Conservation (phyloP, 2,329 filamentous ascomycete species). For the Pseudogymnoascus destructans region DNA sequence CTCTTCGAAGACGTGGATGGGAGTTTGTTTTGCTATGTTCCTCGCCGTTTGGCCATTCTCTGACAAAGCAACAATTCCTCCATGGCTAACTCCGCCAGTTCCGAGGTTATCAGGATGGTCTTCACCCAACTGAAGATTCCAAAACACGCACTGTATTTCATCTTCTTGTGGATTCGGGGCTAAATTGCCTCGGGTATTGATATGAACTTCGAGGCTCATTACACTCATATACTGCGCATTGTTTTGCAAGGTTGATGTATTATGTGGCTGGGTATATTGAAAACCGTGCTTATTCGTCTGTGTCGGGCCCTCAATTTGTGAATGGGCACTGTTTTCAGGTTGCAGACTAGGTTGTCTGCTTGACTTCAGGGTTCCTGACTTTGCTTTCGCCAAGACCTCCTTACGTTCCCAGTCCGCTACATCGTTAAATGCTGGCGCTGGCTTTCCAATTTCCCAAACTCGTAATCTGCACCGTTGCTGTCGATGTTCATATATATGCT, state of each 20-base stretch:
- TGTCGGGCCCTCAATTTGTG: slow-evolving; percentile 81
- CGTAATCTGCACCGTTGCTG: slow-evolving; percentile 46
- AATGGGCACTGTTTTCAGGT: slow-evolving; percentile 35
- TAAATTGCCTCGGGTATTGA: slow-evolving; percentile 70
- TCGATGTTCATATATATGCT: slow-evolving; percentile 37
- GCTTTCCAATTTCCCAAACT: slow-evolving; percentile 62
- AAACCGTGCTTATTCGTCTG: slow-evolving; percentile 71
- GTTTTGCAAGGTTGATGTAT: slow-evolving; percentile 64
- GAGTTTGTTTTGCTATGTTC: slow-evolving; percentile 48
- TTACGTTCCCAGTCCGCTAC: slow-evolving; percentile 55
- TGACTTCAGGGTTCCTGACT: slow-evolving; percentile 24
- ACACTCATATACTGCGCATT: slow-evolving; percentile 91
- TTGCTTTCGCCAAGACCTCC: slow-evolving; percentile 14
- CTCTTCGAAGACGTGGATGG: slow-evolving; percentile 59
- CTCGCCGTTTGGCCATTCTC: slow-evolving; percentile 44
- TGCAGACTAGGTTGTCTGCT: slow-evolving; percentile 14
- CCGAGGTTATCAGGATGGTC: slow-evolving; percentile 38
- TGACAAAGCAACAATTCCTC: slow-evolving; percentile 60
- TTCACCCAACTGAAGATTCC: slow-evolving; percentile 72
- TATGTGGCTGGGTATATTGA: slow-evolving; percentile 69
- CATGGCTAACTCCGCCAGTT: slow-evolving; percentile 36
- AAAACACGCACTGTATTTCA: slow-evolving; percentile 78
- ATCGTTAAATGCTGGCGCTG: slow-evolving; percentile 57
- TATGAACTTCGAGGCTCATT: slow-evolving; percentile 87
- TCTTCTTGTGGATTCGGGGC: slow-evolving; percentile 85